Percentiles rank a stretch among this genome's conserved stretches.
These are phyloP conservation scores for Penicillium mononematosum DNA, from an alignment of 495 filamentous ascomycete genomes.

Conservation along the genomic window DNA sequence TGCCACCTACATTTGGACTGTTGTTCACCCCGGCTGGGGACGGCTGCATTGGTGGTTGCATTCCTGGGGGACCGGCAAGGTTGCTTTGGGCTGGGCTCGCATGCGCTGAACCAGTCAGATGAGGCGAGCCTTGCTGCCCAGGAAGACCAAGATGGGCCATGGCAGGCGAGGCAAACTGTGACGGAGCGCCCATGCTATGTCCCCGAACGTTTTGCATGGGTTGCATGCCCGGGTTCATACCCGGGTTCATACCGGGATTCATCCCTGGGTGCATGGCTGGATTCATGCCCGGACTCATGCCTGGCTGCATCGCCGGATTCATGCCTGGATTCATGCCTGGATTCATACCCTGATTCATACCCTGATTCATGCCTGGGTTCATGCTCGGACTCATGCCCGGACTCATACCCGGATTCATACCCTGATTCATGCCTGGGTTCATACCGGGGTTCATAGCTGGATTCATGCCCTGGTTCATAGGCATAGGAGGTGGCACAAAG, in stretches of 20 bases:
- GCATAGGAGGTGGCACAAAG: conserved; percentile 32
- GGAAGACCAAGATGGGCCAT: conserved; percentile 51
- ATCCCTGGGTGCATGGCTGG: conserved; percentile 36
- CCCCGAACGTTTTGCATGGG: conserved; percentile 23
- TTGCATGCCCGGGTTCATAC: conserved; percentile 39
- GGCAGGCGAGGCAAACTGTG: conserved; percentile 53
- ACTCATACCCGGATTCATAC: background rate
- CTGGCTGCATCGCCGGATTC: background rate
- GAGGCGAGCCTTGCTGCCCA: conserved; percentile 44
- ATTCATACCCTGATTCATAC: conserved; percentile 26
- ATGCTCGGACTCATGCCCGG: conserved; percentile 21
- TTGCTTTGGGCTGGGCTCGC: conserved; percentile 48
- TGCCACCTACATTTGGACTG: conserved; percentile 69
- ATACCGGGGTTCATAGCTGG: conserved; percentile 25
- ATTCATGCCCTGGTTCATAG: conserved; percentile 36
- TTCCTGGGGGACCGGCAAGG: conserved; percentile 49
- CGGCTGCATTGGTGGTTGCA: conserved; percentile 69
- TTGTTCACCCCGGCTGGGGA: conserved; percentile 81
- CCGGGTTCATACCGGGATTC: conserved; percentile 17
- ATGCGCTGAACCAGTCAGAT: conserved; percentile 46
- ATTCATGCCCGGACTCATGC: conserved; percentile 22
- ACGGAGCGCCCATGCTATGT: conserved; percentile 39
- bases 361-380: conserved; percentile 30
- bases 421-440: conserved; percentile 2
- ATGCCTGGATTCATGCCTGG: conserved; percentile 25